phyloP scores from a whole-genome alignment of 495 filamentous ascomycete genomes.

The Penicillium crystallinum region DNA sequence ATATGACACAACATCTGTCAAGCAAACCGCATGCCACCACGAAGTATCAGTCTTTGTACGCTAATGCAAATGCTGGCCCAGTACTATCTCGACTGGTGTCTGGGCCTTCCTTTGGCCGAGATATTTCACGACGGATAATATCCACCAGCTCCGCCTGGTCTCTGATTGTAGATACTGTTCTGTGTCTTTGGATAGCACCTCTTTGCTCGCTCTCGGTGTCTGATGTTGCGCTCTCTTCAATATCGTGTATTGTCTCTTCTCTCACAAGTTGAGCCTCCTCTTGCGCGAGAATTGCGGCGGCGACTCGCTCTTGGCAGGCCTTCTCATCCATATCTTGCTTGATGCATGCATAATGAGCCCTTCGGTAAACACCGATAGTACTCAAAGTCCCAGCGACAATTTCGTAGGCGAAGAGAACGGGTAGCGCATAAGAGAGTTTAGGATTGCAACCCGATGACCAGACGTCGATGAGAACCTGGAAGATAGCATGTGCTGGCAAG shows the following conservation, averaged over 20 bases:
- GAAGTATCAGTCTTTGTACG: constrained; percentile 6
- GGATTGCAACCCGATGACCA: constrained; percentile 49
- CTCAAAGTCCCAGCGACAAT: constrained; percentile 24
- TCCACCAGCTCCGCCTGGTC: constrained; percentile 10
- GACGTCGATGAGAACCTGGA: constrained; percentile 39
- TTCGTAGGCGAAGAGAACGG: constrained; percentile 41
- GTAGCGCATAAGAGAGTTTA: constrained; percentile 35
- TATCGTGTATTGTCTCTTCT: not conserved
- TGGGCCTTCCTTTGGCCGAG: constrained; percentile 3
- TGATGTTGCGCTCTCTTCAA: not conserved
- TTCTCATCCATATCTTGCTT: constrained; percentile 27
- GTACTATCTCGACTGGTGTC: constrained; percentile 4
- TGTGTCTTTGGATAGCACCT: not conserved
- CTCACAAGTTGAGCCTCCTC: not conserved
- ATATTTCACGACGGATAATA: constrained; percentile 15
- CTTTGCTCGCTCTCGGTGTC: not conserved
- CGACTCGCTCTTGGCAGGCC: constrained; percentile 20
- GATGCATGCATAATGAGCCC: constrained; percentile 34
- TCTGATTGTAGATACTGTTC: not conserved
- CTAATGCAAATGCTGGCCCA: constrained; percentile 12
- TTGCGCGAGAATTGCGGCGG: constrained; percentile 18
- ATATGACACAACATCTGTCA: too few relatives aligned
- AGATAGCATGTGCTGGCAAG: constrained; percentile 44
- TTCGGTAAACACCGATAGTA: constrained; percentile 36
- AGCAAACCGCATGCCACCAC: too few relatives aligned